phyloP scores from a whole-genome alignment of 2,329 filamentous ascomycete genomes.

The Exserohilum rostratum region DNA sequence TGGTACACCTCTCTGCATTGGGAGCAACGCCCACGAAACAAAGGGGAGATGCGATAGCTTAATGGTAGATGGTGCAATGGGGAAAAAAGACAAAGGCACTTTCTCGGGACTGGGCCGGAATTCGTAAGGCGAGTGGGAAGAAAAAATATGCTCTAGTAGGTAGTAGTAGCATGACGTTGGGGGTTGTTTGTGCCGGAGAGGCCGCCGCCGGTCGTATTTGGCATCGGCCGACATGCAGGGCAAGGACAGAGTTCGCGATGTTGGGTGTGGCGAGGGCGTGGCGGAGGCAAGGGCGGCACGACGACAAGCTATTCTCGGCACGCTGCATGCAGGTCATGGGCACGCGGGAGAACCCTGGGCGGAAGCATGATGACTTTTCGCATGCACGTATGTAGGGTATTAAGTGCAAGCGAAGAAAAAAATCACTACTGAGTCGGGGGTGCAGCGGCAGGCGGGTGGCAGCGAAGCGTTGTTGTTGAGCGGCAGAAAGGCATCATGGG shows the following conservation, averaged over 20 bases:
- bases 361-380: too few species aligned
- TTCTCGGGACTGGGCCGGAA: too few species aligned
- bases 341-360: background rate
- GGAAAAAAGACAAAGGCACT: background rate
- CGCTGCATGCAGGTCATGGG: slow-evolving; percentile 11
- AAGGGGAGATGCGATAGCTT: too few species aligned
- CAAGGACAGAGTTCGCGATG: background rate
- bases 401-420: too few species aligned
- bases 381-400: too few species aligned
- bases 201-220: background rate
- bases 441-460: too few species aligned
- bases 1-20: too few species aligned
- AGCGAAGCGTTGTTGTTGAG: background rate
- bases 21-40: too few species aligned
- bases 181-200: background rate
- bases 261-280: background rate
- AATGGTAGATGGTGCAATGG: background rate
- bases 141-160: too few species aligned
- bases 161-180: slow-evolving; percentile 1
- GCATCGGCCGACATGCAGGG: slow-evolving; percentile 10
- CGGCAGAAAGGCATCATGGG: background rate
- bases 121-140: too few species aligned
- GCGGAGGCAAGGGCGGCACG: slow-evolving; percentile 6
- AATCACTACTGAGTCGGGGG: too few species aligned
- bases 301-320: slow-evolving; percentile 21